Conservation (phyloP, 495 filamentous ascomycete genomes). For the Lepidopterella palustris region DNA sequence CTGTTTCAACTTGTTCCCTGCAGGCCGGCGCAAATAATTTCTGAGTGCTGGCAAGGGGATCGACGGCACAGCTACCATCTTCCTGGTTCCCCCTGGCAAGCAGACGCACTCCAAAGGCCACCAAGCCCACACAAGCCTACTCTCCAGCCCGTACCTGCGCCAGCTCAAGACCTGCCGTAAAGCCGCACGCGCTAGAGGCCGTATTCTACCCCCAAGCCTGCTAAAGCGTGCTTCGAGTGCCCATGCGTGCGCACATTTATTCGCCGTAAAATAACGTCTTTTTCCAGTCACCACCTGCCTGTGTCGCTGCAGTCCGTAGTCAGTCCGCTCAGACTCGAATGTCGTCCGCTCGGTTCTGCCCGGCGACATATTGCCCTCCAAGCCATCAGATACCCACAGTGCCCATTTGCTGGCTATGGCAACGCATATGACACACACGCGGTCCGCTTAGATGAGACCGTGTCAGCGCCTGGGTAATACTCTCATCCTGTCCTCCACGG, state of each 20-base stretch:
- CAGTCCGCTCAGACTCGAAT: too few species aligned
- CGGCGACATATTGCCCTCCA: too few species aligned
- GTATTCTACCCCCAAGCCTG: neutral
- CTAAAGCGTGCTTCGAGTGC: neutral
- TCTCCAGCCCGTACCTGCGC: constrained; percentile 2
- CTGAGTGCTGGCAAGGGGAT: constrained; percentile 1
- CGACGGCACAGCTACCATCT: neutral
- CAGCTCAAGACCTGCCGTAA: neutral
- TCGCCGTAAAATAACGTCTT: constrained; percentile 11
- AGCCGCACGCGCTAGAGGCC: neutral
- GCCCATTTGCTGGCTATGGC: neutral
- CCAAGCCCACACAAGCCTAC: too few species aligned
- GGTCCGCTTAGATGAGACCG: constrained; percentile 17
- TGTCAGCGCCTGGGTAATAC: constrained; percentile 12
- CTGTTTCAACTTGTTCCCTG: constrained; percentile 21
- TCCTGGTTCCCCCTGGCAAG: neutral
- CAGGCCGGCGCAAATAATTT: constrained; percentile 2
- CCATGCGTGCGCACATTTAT: neutral
- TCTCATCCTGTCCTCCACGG: neutral
- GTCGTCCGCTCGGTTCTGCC: neutral
- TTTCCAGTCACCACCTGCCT: neutral
- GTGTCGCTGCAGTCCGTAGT: neutral
- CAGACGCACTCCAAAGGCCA: neutral
- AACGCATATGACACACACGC: constrained; percentile 13
- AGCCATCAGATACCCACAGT: neutral